Evolutionary conservation across 2,329 filamentous ascomycete species (phyloP).

Genomic region (Elsinoe fawcettii): DNA sequence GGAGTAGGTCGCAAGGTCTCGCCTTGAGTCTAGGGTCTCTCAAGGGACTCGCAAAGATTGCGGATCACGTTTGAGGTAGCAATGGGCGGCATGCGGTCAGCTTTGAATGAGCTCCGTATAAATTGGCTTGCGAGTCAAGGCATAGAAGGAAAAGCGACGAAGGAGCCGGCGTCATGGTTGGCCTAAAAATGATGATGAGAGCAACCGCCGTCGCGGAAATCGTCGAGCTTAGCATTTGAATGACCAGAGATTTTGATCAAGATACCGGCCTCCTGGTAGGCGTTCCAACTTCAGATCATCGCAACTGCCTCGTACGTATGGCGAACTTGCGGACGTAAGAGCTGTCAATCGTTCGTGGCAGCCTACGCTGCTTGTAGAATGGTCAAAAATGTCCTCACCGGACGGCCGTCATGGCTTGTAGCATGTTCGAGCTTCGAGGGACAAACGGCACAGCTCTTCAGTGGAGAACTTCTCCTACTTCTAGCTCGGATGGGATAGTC

Average conservation of each 20-base stretch:
- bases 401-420: too few species aligned
- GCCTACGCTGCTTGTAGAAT: neutral
- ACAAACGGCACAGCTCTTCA: neutral
- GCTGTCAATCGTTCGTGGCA: neutral
- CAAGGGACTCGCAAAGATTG: constrained; percentile 79
- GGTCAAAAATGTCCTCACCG: neutral
- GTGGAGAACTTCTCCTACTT: neutral
- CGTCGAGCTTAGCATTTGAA: constrained; percentile 1
- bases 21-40: constrained; percentile 88
- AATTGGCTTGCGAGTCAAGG: constrained; percentile 1
- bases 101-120: neutral
- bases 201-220: neutral
- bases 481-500: too few species aligned
- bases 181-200: constrained; percentile 1
- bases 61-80: constrained; percentile 23
- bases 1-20: constrained; percentile 90
- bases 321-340: neutral
- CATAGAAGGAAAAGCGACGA: constrained; percentile 9
- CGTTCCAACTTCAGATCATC: neutral
- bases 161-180: neutral
- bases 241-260: constrained; percentile 1
- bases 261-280: neutral
- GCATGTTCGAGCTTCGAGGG: neutral
- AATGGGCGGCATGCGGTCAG: neutral
- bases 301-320: neutral